Percentiles rank a stretch among this genome's conserved stretches.
These are phyloP conservation scores for Phaffia tasmanica DNA, from an alignment of 768 basidiomycete genomes.

Conservation along the genomic window DNA sequence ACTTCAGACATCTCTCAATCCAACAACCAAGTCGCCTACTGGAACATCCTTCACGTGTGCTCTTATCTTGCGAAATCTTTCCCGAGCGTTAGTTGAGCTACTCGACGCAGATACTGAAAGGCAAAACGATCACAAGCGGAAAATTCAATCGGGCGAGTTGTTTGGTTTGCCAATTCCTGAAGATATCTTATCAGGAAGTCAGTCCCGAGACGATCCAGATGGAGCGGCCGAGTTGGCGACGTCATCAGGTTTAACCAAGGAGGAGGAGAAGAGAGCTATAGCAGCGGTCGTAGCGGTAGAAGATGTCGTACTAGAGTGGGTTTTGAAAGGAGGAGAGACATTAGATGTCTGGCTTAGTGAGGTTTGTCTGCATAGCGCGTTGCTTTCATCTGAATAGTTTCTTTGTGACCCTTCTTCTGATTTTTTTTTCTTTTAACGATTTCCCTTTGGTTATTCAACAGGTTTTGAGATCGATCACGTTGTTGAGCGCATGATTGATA, in stretches of 20 bases:
- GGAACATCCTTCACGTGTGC: conserved; percentile 15
- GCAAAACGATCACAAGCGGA: background rate
- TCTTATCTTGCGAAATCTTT: conserved; percentile 22
- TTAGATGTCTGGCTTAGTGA: conserved; percentile 16
- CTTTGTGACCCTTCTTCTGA: too few relatives aligned
- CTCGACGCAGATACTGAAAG: background rate
- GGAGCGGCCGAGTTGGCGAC: background rate
- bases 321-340: conserved; percentile 1
- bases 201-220: background rate
- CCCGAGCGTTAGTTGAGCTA: conserved; percentile 22
- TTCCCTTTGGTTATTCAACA: too few relatives aligned
- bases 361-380: background rate
- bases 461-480: too few relatives aligned
- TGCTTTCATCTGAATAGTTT: too few relatives aligned
- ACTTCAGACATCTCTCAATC: conserved; percentile 1
- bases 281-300: conserved; percentile 8
- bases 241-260: background rate
- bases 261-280: conserved; percentile 3
- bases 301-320: conserved; percentile 19
- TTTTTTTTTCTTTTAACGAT: too few relatives aligned
- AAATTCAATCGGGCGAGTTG: conserved; percentile 10
- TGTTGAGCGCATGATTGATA: too few relatives aligned
- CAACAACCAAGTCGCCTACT: background rate
- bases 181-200: conserved; percentile 4
- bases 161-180: conserved; percentile 27